Percentiles rank a stretch among this genome's conserved stretches.
Evolutionary conservation across 805 yeast genomes (phyloP).

Genomic region (Lipomyces yamanashiensis): DNA sequence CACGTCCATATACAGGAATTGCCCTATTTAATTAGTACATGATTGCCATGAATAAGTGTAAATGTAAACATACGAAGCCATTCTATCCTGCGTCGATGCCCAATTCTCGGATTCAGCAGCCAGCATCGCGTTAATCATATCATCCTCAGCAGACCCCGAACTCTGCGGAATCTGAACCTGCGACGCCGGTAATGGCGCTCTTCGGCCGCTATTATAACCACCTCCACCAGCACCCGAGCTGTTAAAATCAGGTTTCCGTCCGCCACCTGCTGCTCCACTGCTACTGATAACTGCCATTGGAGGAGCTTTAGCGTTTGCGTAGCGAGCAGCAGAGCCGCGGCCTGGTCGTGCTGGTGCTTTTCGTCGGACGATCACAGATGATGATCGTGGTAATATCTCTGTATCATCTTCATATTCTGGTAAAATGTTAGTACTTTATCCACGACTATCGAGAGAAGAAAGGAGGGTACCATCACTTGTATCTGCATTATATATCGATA

Average conservation of each 20-base stretch:
- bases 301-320: conserved; percentile 51
- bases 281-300: conserved; percentile 15
- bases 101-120: conserved; percentile 92
- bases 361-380: conserved; percentile 76
- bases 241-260: neutral
- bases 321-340: conserved; percentile 61
- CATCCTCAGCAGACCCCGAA: conserved; percentile 62
- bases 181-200: neutral
- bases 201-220: conserved; percentile 8
- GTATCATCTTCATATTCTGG: conserved; percentile 83
- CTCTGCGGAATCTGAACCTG: neutral
- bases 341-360: conserved; percentile 65
- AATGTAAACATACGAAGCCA: conserved; percentile 60
- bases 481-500: conserved; percentile 72
- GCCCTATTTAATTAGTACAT: conserved; percentile 51
- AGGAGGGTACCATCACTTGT: conserved; percentile 52
- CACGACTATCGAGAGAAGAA: neutral
- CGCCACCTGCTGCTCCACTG: neutral
- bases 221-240: conserved; percentile 5
- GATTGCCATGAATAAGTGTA: neutral
- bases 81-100: conserved; percentile 90
- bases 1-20: conserved; percentile 64
- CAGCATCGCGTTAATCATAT: conserved; percentile 86
- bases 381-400: conserved; percentile 86
- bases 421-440: neutral